Conservation (phyloP, 805 yeast genomes). For the Ogataea sp. region DNA sequence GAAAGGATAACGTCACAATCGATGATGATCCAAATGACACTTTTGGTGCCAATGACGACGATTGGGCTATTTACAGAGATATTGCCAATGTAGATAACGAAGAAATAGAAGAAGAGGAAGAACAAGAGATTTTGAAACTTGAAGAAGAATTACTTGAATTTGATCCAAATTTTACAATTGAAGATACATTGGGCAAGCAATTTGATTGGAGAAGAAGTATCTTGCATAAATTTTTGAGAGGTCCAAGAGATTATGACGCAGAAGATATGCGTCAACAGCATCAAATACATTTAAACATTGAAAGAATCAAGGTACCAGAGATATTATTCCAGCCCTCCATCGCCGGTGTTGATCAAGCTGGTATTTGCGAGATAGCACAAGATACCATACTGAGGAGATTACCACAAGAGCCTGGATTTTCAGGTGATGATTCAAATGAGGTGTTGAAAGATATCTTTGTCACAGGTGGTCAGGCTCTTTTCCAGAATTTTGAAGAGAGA, state of each 20-base stretch:
- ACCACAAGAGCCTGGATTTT: slow-evolving; percentile 40
- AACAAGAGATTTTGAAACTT: slow-evolving; percentile 45
- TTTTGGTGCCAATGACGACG: slow-evolving; percentile 92
- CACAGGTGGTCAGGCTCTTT: slow-evolving; percentile 76
- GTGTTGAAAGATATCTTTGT: slow-evolving; percentile 61
- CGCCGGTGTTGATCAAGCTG: slow-evolving; percentile 95
- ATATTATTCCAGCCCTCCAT: slow-evolving; percentile 86
- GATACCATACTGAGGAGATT: slow-evolving; percentile 56
- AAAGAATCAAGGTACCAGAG: slow-evolving; percentile 89
- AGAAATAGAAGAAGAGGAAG: slow-evolving; percentile 73
- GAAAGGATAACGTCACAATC: slow-evolving; percentile 54
- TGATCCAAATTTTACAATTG: slow-evolving; percentile 82
- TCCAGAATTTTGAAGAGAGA: slow-evolving; percentile 61
- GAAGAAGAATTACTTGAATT: slow-evolving; percentile 72
- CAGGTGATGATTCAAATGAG: slow-evolving; percentile 42
- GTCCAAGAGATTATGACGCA: slow-evolving; percentile 79
- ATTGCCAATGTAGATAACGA: slow-evolving; percentile 70
- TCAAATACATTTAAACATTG: slow-evolving; percentile 86
- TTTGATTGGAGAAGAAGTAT: slow-evolving; percentile 79
- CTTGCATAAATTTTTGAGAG: slow-evolving; percentile 79
- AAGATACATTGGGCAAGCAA: slow-evolving; percentile 74
- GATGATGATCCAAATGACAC: slow-evolving; percentile 92
- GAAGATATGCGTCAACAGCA: slow-evolving; percentile 81
- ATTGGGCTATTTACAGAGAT: slow-evolving; percentile 88
- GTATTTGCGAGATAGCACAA: slow-evolving; percentile 71